Evolutionary conservation across 371 early-diverging fungal species (phyloP).

Genomic region (Amoeboaphelidium protococcarum): DNA sequence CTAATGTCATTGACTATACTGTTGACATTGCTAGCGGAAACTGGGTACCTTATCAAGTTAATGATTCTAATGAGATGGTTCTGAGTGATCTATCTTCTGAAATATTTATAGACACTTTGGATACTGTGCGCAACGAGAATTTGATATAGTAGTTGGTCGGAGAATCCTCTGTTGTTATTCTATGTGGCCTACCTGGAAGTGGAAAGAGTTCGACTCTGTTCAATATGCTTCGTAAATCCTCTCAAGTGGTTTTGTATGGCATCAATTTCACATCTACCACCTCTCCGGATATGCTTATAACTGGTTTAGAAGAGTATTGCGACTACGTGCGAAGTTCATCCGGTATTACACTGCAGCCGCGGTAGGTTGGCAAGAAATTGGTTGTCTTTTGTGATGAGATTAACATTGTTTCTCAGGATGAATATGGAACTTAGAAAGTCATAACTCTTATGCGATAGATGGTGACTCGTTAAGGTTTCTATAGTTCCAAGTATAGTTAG

Average conservation of each 20-base stretch:
- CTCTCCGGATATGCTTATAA: slow-evolving; percentile 75
- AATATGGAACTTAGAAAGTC: slow-evolving; percentile 90
- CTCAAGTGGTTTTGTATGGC: slow-evolving; percentile 86
- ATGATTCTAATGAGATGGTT: slow-evolving; percentile 93
- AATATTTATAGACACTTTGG: slow-evolving; percentile 88
- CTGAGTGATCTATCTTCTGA: slow-evolving; percentile 76
- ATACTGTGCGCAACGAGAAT: slow-evolving; percentile 90
- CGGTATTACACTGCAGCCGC: slow-evolving; percentile 43
- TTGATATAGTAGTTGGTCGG: too few species aligned
- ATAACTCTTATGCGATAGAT: slow-evolving; percentile 84
- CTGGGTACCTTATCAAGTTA: slow-evolving; percentile 69
- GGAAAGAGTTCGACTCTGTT: slow-evolving; percentile 98
- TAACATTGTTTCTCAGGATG: slow-evolving; percentile 82
- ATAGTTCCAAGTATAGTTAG: slow-evolving; percentile 62
- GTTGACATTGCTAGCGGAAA: slow-evolving; percentile 41
- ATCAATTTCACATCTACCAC: slow-evolving; percentile 96
- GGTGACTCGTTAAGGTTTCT: slow-evolving; percentile 86
- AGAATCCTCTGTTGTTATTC: slow-evolving; percentile 88
- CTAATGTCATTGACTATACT: slow-evolving; percentile 70
- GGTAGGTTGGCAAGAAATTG: slow-evolving; percentile 65
- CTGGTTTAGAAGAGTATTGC: slow-evolving; percentile 90
- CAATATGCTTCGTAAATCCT: slow-evolving; percentile 62
- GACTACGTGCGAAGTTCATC: slow-evolving; percentile 90
- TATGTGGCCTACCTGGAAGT: slow-evolving; percentile 96
- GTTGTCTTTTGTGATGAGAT: slow-evolving; percentile 98